Conservation (phyloP, 352 stramenopile genomes). For the Phytophthora nicotianae region DNA sequence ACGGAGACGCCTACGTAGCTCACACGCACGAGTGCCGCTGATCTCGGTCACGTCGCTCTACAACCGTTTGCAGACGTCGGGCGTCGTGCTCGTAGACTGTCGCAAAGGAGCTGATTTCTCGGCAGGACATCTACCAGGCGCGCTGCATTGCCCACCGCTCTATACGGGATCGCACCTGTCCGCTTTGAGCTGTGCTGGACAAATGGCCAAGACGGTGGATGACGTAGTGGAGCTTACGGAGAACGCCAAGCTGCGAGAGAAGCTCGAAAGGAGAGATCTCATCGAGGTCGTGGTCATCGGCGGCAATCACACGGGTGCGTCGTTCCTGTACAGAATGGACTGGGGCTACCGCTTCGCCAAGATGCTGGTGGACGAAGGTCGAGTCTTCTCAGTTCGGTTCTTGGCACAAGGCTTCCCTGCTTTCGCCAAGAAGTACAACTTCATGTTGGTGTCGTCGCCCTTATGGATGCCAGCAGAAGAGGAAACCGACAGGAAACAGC, state of each 20-base stretch:
- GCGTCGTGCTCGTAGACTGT: slow-evolving; percentile 73
- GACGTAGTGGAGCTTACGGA: slow-evolving; percentile 49
- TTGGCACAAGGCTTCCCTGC: slow-evolving; percentile 63
- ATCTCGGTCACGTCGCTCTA: slow-evolving; percentile 75
- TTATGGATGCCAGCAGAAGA: slow-evolving; percentile 15
- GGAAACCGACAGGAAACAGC: slow-evolving; percentile 8
- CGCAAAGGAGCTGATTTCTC: slow-evolving; percentile 56
- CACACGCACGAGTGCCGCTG: slow-evolving; percentile 48
- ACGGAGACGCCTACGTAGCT: slow-evolving; percentile 28
- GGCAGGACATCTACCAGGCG: slow-evolving; percentile 45
- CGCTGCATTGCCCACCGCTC: slow-evolving; percentile 57
- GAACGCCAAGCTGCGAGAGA: slow-evolving; percentile 44
- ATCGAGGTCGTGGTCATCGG: slow-evolving; percentile 77
- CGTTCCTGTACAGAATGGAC: slow-evolving; percentile 67
- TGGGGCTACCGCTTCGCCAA: slow-evolving; percentile 72
- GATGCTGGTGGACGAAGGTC: slow-evolving; percentile 64
- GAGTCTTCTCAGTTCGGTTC: slow-evolving; percentile 78
- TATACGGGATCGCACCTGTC: slow-evolving; percentile 23
- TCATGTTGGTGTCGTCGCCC: slow-evolving; percentile 48
- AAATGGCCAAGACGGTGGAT: slow-evolving; percentile 47
- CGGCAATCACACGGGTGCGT: slow-evolving; percentile 48
- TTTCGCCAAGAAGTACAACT: slow-evolving; percentile 76
- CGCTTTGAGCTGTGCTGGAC: slow-evolving; percentile 29
- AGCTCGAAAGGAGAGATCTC: slow-evolving; percentile 62
- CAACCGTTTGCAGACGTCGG: slow-evolving; percentile 72